Conservation (phyloP, 495 filamentous ascomycete genomes). For the Penicillium bovifimosum region DNA sequence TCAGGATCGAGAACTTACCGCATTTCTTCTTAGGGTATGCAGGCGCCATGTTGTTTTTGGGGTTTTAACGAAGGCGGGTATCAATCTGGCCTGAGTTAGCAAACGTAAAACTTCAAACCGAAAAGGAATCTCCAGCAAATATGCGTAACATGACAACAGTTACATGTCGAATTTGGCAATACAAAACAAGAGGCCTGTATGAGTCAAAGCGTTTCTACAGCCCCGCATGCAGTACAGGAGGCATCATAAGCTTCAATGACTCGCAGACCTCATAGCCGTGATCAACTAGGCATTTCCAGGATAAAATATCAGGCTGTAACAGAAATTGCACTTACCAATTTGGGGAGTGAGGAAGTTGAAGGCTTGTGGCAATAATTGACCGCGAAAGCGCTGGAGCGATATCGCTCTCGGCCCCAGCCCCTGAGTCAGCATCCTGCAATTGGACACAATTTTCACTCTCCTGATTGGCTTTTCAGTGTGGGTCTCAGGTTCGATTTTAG, state of each 20-base stretch:
- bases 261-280: background rate
- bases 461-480: slow-evolving; percentile 12
- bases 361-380: slow-evolving; percentile 18
- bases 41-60: slow-evolving; percentile 29
- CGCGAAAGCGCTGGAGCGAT: slow-evolving; percentile 24
- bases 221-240: slow-evolving; percentile 5
- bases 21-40: slow-evolving; percentile 43
- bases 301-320: background rate
- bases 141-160: background rate
- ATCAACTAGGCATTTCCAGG: background rate
- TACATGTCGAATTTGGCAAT: background rate
- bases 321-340: slow-evolving; percentile 24
- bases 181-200: slow-evolving; percentile 1
- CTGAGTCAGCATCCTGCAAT: slow-evolving; percentile 30
- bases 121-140: background rate
- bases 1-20: slow-evolving; percentile 26
- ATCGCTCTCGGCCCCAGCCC: slow-evolving; percentile 26
- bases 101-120: background rate
- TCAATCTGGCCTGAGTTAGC: slow-evolving; percentile 12
- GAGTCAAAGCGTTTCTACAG: slow-evolving; percentile 9
- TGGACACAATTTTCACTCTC: background rate
- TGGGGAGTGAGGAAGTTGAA: slow-evolving; percentile 19
- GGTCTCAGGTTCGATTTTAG: background rate
- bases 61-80: slow-evolving; percentile 1
- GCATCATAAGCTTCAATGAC: slow-evolving; percentile 2